phyloP scores from a whole-genome alignment of 192 early-diverging fungal species.

The Neocallimastix lanati region DNA sequence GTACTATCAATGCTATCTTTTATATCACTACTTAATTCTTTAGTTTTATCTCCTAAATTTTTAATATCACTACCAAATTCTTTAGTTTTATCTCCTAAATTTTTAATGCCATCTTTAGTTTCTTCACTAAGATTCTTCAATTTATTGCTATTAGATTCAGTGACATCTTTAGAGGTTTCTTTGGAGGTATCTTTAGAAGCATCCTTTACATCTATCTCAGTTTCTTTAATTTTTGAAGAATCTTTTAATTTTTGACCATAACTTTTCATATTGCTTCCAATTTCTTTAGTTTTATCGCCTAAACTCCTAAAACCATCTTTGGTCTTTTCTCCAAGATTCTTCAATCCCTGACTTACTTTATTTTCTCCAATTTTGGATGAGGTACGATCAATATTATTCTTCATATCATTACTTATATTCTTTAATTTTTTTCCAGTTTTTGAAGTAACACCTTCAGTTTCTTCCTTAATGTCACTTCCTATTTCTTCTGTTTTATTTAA shows the following conservation, averaged over 20 bases:
- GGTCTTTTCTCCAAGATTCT: neutral
- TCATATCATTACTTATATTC: neutral
- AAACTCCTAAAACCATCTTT: neutral
- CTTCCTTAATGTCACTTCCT: neutral
- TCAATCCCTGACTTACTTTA: neutral
- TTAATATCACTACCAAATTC: neutral
- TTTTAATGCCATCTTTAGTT: neutral
- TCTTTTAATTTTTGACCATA: neutral
- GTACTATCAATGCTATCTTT: neutral
- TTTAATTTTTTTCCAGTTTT: neutral
- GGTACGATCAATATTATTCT: neutral
- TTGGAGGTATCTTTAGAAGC: neutral
- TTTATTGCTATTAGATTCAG: neutral
- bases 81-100: neutral
- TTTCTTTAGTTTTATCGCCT: neutral
- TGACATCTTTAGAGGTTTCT: neutral
- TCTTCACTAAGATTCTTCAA: neutral
- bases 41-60: neutral
- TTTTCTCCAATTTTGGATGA: neutral
- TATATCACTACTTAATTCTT: neutral
- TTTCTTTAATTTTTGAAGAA: neutral
- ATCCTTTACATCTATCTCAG: neutral
- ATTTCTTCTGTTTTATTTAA: neutral
- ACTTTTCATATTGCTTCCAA: neutral
- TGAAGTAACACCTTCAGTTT: neutral